Conservation (phyloP, 2,329 filamentous ascomycete species). For the Podosphaera leucotricha region DNA sequence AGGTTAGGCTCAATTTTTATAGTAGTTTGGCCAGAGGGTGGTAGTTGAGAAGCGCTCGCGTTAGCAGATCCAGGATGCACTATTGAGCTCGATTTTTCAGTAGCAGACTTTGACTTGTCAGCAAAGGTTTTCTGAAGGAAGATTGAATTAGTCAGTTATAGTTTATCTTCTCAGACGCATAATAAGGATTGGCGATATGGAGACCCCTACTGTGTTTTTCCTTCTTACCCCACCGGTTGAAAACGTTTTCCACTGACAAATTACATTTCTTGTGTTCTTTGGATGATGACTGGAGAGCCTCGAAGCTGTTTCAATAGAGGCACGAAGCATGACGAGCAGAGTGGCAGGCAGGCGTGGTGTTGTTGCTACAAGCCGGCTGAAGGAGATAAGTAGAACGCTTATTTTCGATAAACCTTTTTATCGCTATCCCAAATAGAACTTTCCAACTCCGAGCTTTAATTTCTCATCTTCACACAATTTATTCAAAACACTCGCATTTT, state of each 20-base stretch:
- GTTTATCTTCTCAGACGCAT: slow-evolving; percentile 3
- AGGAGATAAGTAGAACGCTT: too few relatives aligned
- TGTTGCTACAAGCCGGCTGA: too few relatives aligned
- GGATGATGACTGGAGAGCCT: slow-evolving; percentile 33
- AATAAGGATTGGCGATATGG: slow-evolving; percentile 3
- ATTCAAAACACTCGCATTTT: too few relatives aligned
- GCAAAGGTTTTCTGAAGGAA: slow-evolving; percentile 31
- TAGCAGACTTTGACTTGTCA: slow-evolving; percentile 26
- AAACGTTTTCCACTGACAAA: slow-evolving; percentile 33
- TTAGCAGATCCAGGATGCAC: slow-evolving; percentile 25
- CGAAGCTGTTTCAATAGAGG: slow-evolving; percentile 37
- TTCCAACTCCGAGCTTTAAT: too few relatives aligned
- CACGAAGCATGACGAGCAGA: slow-evolving; percentile 42
- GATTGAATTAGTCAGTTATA: slow-evolving; percentile 7
- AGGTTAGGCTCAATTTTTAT: slow-evolving; percentile 4
- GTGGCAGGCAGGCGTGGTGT: too few relatives aligned
- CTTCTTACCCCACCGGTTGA: slow-evolving; percentile 18
- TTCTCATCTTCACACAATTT: too few relatives aligned
- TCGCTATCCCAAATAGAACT: too few relatives aligned
- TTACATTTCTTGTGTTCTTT: slow-evolving; percentile 24
- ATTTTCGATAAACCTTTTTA: too few relatives aligned
- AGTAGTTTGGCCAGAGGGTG: slow-evolving; percentile 14
- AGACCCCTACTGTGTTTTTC: slow-evolving; percentile 17
- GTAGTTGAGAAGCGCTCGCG: slow-evolving; percentile 16
- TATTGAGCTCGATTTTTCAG: slow-evolving; percentile 24